Evolutionary conservation across 345 rosid species (phyloP), one percentile per base, ranked within the genome.

Genomic region (Firmiana major): DNA sequence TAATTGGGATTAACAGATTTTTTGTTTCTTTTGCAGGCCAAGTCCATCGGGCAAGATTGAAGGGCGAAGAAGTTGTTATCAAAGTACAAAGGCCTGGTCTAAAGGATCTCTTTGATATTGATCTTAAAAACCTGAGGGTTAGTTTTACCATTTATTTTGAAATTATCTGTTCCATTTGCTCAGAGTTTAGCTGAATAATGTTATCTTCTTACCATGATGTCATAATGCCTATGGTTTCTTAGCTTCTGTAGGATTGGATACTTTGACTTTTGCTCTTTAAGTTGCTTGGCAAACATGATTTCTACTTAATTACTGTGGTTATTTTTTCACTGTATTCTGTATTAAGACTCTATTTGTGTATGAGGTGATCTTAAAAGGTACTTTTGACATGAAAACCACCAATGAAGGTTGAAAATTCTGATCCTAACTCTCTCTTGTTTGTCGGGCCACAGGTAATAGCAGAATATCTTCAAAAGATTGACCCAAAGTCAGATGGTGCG

Each of bases 401-500:
- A 13, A 40, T 5, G 58, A 26, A 64, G 34, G 65, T 38, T 26
- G 24, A 64, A 58, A 71, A 26, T 64, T 75, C 59, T 83, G 76
- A 77, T 69, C n/a, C 19, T n/a, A 24, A 22, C 28, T 67, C 31
- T 45, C 38, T 74, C 26, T 62, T 31, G 7, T 26, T 49, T 31
- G 58, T 49, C 28, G 58, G 43, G 9, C 31, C 58, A 43, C 81
- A 95, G 99, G 97, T 93, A 74, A 91, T 96, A 67, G 97, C 99
- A 53, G 97, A 93, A 84, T 96, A 93, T 82, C 98, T 96, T 78
- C 99, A 96, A 81, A 96, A 93, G 88, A 19, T 96, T 71, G 99
- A 96, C 79, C 99, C 99, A 59, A 93, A 96, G 84, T 96, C 99
- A 53, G 99, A 96, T 87, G 99, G 99, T 49, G 99, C 99, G 54